phyloP scores from a whole-genome alignment of 768 basidiomycete genomes.

The Suillus ampliporus region DNA sequence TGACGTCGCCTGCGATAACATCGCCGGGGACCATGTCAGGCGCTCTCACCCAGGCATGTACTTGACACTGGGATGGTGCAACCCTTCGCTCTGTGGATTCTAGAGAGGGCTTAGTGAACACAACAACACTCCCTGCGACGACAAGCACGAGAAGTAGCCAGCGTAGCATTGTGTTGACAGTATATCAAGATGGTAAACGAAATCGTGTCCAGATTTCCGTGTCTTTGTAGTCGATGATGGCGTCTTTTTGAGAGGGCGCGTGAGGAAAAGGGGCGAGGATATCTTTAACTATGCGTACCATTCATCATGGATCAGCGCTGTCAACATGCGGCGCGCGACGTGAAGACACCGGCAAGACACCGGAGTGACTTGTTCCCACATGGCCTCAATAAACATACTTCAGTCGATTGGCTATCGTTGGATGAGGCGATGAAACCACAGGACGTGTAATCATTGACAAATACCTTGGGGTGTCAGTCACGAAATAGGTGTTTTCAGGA shows the following conservation, averaged over 20 bases:
- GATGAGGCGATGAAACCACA: not conserved
- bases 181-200: not conserved
- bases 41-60: not conserved
- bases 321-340: not conserved
- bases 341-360: not conserved
- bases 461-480: not conserved
- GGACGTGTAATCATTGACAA: not conserved
- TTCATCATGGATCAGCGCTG: not conserved
- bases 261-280: not conserved
- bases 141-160: not conserved
- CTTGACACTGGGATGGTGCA: slow-evolving; percentile 1
- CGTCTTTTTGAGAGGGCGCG: not conserved
- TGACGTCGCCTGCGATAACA: slow-evolving; percentile 8
- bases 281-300: not conserved
- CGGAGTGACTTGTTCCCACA: not conserved
- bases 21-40: slow-evolving; percentile 1
- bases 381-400: not conserved
- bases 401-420: not conserved
- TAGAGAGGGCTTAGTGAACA: not conserved
- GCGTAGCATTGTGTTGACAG: not conserved
- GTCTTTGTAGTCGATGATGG: not conserved
- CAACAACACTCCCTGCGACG: not conserved
- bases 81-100: not conserved
- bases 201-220: not conserved
- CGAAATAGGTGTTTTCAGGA: not conserved